Percentiles rank a stretch among this genome's conserved stretches.
phyloP scores from a whole-genome alignment of 768 basidiomycete genomes.

The Termitomyces sp. region DNA sequence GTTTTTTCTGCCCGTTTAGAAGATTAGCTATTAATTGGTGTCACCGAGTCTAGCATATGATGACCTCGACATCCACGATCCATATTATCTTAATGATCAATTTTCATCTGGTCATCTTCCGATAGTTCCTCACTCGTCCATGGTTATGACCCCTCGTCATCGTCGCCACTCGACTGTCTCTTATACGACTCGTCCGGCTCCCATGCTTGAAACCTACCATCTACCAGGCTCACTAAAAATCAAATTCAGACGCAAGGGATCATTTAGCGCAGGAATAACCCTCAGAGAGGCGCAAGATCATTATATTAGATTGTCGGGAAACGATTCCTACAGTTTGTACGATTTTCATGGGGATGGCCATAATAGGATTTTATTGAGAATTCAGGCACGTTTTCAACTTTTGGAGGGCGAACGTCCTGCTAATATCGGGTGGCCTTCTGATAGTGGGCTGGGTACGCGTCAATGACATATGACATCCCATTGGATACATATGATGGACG shows the following conservation, averaged over 20 bases:
- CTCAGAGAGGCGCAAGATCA: constrained; percentile 61
- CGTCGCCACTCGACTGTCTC: constrained; percentile 51
- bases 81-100: constrained; percentile 46
- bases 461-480: constrained; percentile 72
- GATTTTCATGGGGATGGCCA: constrained; percentile 61
- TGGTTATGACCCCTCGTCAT: constrained; percentile 28
- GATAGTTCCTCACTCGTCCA: constrained; percentile 23
- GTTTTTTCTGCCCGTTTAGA: not conserved
- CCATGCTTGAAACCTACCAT: constrained; percentile 38
- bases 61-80: constrained; percentile 40
- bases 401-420: not conserved
- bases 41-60: constrained; percentile 40
- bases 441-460: constrained; percentile 66
- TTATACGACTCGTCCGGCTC: constrained; percentile 28
- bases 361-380: constrained; percentile 53
- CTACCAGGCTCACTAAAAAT: constrained; percentile 45
- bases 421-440: not conserved
- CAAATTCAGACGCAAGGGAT: constrained; percentile 72
- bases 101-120: constrained; percentile 31
- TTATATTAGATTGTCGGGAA: constrained; percentile 52
- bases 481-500: constrained; percentile 62
- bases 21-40: not conserved
- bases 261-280: constrained; percentile 57
- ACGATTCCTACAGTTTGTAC: constrained; percentile 55
- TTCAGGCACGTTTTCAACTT: constrained; percentile 42